Percentiles rank a stretch among this genome's conserved stretches.
These are phyloP conservation scores for Colletotrichum sp. DNA, from an alignment of 2,329 filamentous ascomycete genomes.

Conservation along the genomic window DNA sequence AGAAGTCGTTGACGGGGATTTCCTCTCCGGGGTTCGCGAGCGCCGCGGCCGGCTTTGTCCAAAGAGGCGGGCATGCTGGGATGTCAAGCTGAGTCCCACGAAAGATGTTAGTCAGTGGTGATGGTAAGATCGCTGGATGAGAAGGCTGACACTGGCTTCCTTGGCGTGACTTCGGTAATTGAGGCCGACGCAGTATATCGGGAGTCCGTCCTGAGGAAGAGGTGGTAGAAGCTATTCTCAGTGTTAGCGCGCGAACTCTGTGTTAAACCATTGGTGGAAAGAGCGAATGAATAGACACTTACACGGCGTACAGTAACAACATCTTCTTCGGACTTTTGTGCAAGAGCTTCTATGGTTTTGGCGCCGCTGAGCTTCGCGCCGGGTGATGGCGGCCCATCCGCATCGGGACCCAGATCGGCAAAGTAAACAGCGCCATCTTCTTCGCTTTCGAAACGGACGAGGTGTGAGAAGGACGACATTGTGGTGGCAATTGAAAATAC, in stretches of 20 bases:
- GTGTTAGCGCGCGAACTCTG: background rate
- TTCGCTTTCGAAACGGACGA: constrained; percentile 23
- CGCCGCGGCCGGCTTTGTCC: background rate
- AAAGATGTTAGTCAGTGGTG: background rate
- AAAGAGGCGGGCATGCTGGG: background rate
- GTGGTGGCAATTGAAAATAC: background rate
- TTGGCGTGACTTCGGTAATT: background rate
- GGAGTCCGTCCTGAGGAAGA: background rate
- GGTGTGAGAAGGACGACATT: constrained; percentile 17
- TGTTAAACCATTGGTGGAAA: background rate
- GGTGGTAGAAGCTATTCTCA: background rate
- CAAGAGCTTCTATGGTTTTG: background rate
- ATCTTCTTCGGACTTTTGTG: constrained; percentile 24
- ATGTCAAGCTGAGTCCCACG: background rate
- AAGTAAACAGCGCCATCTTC: constrained; percentile 20
- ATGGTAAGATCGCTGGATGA: background rate
- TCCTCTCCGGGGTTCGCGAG: background rate
- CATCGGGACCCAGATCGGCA: constrained; percentile 21
- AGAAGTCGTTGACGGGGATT: background rate
- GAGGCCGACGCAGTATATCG: background rate
- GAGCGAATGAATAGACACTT: background rate
- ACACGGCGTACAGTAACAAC: background rate
- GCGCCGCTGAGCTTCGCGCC: background rate
- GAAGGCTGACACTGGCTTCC: background rate
- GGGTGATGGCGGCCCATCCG: background rate